Evolutionary conservation across 192 early-diverging fungal species (phyloP).

Genomic region (Coemansia sp.): DNA sequence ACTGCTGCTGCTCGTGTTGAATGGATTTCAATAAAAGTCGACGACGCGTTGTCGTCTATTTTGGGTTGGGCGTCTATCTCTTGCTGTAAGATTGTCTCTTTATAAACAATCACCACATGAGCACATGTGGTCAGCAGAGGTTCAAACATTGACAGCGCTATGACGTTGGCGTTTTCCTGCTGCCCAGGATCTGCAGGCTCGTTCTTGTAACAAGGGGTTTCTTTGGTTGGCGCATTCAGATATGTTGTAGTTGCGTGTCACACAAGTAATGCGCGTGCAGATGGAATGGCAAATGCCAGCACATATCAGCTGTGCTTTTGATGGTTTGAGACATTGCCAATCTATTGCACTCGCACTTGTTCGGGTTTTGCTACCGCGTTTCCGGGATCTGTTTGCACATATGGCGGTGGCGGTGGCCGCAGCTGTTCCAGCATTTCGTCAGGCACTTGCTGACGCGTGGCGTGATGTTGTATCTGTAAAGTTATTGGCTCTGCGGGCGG

Average conservation of each 20-base stretch:
- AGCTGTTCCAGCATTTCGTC: background rate
- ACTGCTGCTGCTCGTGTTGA: background rate
- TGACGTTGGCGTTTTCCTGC: background rate
- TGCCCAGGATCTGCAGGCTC: background rate
- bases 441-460: background rate
- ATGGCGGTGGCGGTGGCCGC: slow-evolving; percentile 13
- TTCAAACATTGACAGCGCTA: background rate
- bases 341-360: background rate
- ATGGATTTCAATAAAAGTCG: background rate
- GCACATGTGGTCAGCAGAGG: background rate
- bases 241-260: background rate
- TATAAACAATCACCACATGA: background rate
- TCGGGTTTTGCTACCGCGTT: background rate
- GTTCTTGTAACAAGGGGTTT: background rate
- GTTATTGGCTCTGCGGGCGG: slow-evolving; percentile 5
- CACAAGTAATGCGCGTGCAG: background rate
- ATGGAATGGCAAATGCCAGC: background rate
- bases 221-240: background rate
- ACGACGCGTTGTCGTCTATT: background rate
- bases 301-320: background rate
- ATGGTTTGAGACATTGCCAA: background rate
- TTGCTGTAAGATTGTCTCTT: background rate
- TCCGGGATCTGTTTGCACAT: slow-evolving; percentile 1
- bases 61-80: background rate
- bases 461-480: background rate